phyloP scores from a whole-genome alignment of 1,139 yeast genomes.

The Magnusiomyces suaveolens region DNA sequence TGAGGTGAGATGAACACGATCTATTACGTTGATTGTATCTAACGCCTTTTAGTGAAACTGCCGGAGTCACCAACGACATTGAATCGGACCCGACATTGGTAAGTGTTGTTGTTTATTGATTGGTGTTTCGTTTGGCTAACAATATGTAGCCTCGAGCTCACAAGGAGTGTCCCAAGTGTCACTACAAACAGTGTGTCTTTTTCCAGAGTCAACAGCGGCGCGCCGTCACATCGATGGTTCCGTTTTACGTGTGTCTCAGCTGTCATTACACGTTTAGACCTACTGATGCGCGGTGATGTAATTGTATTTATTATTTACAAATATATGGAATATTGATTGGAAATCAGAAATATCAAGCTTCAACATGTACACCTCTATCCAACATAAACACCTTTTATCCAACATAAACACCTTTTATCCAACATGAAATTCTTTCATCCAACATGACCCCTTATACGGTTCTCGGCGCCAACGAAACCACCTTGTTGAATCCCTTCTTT shows the following conservation, averaged over 20 bases:
- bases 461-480: slow-evolving; percentile 85
- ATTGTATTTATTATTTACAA: not conserved
- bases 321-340: not conserved
- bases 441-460: slow-evolving; percentile 43
- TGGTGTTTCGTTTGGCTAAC: no score
- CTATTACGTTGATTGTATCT: not conserved
- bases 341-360: not conserved
- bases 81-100: slow-evolving; percentile 86
- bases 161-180: slow-evolving; percentile 86
- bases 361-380: no score
- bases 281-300: slow-evolving; percentile 3
- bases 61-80: slow-evolving; percentile 94
- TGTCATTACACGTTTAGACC: slow-evolving; percentile 61
- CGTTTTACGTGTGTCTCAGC: slow-evolving; percentile 65
- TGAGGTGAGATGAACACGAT: slow-evolving; percentile 29
- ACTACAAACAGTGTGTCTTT: slow-evolving; percentile 82
- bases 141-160: slow-evolving; percentile 69
- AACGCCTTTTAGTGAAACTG: slow-evolving; percentile 55
- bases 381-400: no score
- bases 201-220: slow-evolving; percentile 94
- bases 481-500: slow-evolving; percentile 75
- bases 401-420: no score
- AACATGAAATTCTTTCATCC: no score
- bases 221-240: slow-evolving; percentile 88
- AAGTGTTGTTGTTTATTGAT: slow-evolving; percentile 6